Conservation (phyloP, 2,329 filamentous ascomycete genomes). For the Alternaria panax region DNA sequence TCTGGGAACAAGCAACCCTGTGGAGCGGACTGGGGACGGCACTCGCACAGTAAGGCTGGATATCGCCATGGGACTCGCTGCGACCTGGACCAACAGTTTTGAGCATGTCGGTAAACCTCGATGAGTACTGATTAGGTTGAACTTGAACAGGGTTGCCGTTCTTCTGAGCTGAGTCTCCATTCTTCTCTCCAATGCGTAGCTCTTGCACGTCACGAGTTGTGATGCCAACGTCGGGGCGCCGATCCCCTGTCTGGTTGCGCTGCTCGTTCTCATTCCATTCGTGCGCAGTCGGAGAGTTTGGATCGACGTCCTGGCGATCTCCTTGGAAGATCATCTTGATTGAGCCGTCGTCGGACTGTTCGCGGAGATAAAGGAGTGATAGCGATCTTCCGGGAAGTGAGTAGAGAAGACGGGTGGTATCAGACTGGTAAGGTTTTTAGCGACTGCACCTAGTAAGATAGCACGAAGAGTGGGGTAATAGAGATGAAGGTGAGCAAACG, state of each 20-base stretch:
- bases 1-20: slow-evolving; percentile 14
- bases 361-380: slow-evolving; percentile 7
- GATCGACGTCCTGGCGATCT: slow-evolving; percentile 29
- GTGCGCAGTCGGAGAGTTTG: slow-evolving; percentile 19
- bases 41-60: slow-evolving; percentile 32
- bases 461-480: neutral
- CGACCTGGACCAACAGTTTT: slow-evolving; percentile 25
- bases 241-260: slow-evolving; percentile 1
- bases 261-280: slow-evolving; percentile 11
- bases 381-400: slow-evolving; percentile 18
- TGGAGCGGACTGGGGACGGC: slow-evolving; percentile 45
- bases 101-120: slow-evolving; percentile 42
- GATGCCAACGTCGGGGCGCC: slow-evolving; percentile 13
- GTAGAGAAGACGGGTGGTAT: slow-evolving; percentile 34
- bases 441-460: neutral
- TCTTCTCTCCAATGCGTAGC: slow-evolving; percentile 23
- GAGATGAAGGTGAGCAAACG: slow-evolving; percentile 15
- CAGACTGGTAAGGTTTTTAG: slow-evolving; percentile 32
- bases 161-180: neutral
- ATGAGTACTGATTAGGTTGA: slow-evolving; percentile 32
- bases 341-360: slow-evolving; percentile 25
- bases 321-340: slow-evolving; percentile 40
- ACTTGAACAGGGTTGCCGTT: slow-evolving; percentile 5
- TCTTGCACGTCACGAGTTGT: slow-evolving; percentile 29
- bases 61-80: slow-evolving; percentile 25